Evolutionary conservation across 192 early-diverging fungal species (phyloP), one percentile per base, ranked within the genome.

Genomic region (Backusella westeae): DNA sequence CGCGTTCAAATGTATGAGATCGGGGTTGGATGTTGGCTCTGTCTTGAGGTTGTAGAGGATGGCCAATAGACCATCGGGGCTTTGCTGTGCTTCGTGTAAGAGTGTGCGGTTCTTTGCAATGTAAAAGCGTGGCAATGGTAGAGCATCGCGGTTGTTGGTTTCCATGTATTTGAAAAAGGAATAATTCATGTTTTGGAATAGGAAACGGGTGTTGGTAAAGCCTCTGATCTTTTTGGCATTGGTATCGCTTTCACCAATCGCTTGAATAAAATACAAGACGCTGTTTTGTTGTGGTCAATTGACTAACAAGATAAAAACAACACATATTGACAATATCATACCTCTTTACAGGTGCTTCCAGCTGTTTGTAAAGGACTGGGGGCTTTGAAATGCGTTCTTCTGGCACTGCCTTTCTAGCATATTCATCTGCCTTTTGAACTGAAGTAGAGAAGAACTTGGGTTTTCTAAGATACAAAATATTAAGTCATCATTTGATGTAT

Each of bases 31-130:
- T 3, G 39, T 32, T 38, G 42, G 49, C 1, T 23, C 63, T 1
- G 59, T 59, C 14, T 63, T 46, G 26, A 71, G 35, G 32, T 80
- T 72, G 21, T 26, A 71, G 15, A 76, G 38, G 12, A 80, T 29
- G 0, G 63, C 74, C 4, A 80, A 34, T 6, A 75, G 19, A 10
- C 49, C 68, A 39, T 75, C 44, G 1, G 53, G 73, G 7, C 75
- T 44, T 15, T 75, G 34, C 2, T 59, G 56, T 6, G 79, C 79
- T 34, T 80, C 75, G 4, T 52, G 53, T 41, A 82, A 46, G 39
- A 78, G 46, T 3, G 81, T 82, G 14, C 81, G 77, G 46, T 82
- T 82, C n/a, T 78, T 78, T 41, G 72, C 66, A 14, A 82, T 76
- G 67, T 76, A 82, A 17, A 82, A 75, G 2, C 81, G 77, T 1